These are phyloP conservation scores for Blastobotrys americana DNA, from an alignment of 805 yeast species.

Conservation along the genomic window DNA sequence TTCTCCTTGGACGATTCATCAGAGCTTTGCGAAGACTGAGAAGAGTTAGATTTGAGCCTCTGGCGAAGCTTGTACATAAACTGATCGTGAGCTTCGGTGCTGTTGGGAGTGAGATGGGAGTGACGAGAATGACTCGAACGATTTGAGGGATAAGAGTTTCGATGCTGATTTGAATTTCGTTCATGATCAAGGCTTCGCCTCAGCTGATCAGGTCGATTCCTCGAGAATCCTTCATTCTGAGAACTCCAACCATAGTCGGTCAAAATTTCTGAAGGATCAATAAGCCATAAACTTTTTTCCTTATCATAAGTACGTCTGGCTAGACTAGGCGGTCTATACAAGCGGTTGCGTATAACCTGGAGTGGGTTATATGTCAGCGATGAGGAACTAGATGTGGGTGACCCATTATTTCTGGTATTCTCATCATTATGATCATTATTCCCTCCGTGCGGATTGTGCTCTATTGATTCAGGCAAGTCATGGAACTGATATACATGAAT, in stretches of 20 bases:
- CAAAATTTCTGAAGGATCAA: slow-evolving; percentile 22
- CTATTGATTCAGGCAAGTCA: not conserved
- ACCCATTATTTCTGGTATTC: not conserved
- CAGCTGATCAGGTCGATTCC: slow-evolving; percentile 15
- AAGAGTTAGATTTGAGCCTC: not conserved
- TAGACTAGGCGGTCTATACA: slow-evolving; percentile 15
- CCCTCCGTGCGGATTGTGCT: too few species aligned
- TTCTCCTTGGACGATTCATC: not conserved
- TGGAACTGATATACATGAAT: slow-evolving; percentile 15
- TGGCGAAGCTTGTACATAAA: not conserved
- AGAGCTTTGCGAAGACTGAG: not conserved
- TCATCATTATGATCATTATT: not conserved
- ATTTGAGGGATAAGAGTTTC: not conserved
- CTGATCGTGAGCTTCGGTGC: slow-evolving; percentile 5
- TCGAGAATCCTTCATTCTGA: slow-evolving; percentile 14
- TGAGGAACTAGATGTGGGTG: too few species aligned
- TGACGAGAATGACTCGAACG: not conserved
- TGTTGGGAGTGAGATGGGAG: not conserved
- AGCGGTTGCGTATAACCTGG: slow-evolving; percentile 71
- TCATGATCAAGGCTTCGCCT: too few species aligned
- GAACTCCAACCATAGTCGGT: slow-evolving; percentile 22
- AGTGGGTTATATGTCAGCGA: slow-evolving; percentile 60
- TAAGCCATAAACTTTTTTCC: slow-evolving; percentile 17
- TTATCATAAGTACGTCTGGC: not conserved
- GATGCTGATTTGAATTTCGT: not conserved